Evolutionary conservation across 495 filamentous ascomycete genomes (phyloP).

Genomic region (Lophiotrema nucula): DNA sequence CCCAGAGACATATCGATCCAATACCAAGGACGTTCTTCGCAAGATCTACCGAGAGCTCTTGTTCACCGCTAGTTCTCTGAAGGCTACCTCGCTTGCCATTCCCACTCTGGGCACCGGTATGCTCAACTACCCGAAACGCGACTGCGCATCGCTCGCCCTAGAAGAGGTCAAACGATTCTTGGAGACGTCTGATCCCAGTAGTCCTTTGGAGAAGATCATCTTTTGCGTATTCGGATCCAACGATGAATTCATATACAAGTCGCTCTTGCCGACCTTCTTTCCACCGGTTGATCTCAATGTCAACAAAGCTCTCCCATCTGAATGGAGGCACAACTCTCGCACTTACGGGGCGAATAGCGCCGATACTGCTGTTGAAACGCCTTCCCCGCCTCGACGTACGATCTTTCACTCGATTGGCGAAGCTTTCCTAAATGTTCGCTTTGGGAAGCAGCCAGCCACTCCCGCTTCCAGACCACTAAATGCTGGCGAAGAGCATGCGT

Average conservation of each 20-base stretch:
- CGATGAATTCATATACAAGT: slow-evolving; percentile 25
- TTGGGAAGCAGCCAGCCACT: slow-evolving; percentile 21
- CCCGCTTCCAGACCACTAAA: not conserved
- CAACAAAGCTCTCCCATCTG: slow-evolving; percentile 14
- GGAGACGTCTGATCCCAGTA: slow-evolving; percentile 4
- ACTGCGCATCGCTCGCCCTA: slow-evolving; percentile 18
- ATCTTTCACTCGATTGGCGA: slow-evolving; percentile 26
- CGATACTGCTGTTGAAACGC: not conserved
- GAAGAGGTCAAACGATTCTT: slow-evolving; percentile 32
- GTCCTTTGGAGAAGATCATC: slow-evolving; percentile 23
- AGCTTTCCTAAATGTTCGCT: slow-evolving; percentile 25
- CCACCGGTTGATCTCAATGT: slow-evolving; percentile 19
- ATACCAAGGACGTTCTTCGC: slow-evolving; percentile 13
- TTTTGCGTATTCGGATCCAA: slow-evolving; percentile 28
- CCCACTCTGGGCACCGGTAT: slow-evolving; percentile 30
- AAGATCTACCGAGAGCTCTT: slow-evolving; percentile 25
- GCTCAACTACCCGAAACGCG: slow-evolving; percentile 18
- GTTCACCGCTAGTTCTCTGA: slow-evolving; percentile 7
- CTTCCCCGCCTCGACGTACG: slow-evolving; percentile 4
- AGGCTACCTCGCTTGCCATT: slow-evolving; percentile 25
- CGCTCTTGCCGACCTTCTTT: slow-evolving; percentile 26
- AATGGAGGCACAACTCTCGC: not conserved
- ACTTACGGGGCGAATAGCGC: not conserved
- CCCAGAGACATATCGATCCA: slow-evolving; percentile 14
- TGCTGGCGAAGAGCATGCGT: slow-evolving; percentile 8